Percentiles rank a stretch among this genome's conserved stretches.
phyloP scores from a whole-genome alignment of 495 filamentous ascomycete species.

The Beverwykella pulmonaria region DNA sequence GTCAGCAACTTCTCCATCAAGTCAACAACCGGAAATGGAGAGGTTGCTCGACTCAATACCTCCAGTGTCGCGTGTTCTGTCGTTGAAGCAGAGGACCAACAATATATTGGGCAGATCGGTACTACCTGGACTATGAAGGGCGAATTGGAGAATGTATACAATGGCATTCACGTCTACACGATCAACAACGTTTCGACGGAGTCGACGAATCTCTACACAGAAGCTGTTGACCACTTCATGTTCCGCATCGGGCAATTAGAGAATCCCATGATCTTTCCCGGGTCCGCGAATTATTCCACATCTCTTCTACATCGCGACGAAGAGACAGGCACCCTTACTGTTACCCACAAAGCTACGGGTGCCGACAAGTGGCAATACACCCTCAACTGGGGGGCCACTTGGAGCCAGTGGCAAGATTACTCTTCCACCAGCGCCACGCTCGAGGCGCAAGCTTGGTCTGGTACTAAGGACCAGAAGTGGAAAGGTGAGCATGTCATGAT shows the following conservation, averaged over 20 bases:
- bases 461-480: constrained; percentile 65
- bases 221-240: constrained; percentile 59
- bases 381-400: constrained; percentile 62
- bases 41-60: constrained; percentile 48
- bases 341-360: constrained; percentile 64
- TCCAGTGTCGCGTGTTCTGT: constrained; percentile 52
- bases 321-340: constrained; percentile 50
- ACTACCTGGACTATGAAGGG: constrained; percentile 59
- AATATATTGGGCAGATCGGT: constrained; percentile 54
- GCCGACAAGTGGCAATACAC: constrained; percentile 68
- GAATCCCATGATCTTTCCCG: constrained; percentile 64
- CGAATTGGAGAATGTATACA: constrained; percentile 60
- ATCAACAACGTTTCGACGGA: constrained; percentile 56
- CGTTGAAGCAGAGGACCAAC: constrained; percentile 26
- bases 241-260: constrained; percentile 59
- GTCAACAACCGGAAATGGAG: constrained; percentile 55
- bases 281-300: constrained; percentile 61
- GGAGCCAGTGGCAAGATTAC: constrained; percentile 63
- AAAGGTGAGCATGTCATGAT: constrained; percentile 65
- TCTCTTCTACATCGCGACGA: constrained; percentile 50
- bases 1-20: constrained; percentile 50
- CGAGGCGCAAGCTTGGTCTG: constrained; percentile 57
- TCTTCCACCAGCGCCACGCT: constrained; percentile 52
- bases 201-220: constrained; percentile 47
- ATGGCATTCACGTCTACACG: constrained; percentile 67